phyloP scores from a whole-genome alignment of 768 basidiomycete genomes.

The Phylloporus sp. region DNA sequence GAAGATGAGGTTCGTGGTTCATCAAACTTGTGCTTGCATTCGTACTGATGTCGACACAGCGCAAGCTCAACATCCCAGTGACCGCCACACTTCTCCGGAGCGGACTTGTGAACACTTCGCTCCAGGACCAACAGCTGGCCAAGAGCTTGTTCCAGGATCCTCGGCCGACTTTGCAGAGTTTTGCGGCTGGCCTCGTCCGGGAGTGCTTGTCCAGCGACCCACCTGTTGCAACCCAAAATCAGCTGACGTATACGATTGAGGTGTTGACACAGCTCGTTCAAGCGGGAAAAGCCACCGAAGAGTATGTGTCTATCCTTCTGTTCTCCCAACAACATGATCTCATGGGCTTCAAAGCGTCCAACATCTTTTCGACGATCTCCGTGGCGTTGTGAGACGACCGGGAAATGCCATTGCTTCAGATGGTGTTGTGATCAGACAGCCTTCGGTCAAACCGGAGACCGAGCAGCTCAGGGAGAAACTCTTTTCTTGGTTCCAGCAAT shows the following conservation, averaged over 20 bases:
- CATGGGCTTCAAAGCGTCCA: conserved; percentile 40
- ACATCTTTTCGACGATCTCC: conserved; percentile 76
- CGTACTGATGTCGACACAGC: conserved; percentile 41
- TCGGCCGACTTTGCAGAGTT: conserved; percentile 71
- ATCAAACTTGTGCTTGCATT: background rate
- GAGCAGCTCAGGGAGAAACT: conserved; percentile 73
- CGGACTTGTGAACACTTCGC: conserved; percentile 66
- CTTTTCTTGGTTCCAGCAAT: conserved; percentile 84
- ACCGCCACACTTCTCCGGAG: conserved; percentile 85
- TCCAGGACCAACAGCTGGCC: conserved; percentile 88
- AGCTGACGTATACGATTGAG: conserved; percentile 78
- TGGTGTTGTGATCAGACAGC: conserved; percentile 35
- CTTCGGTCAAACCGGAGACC: conserved; percentile 61
- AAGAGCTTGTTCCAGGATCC: conserved; percentile 78
- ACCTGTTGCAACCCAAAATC: conserved; percentile 72
- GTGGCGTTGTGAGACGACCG: conserved; percentile 52
- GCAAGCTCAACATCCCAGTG: conserved; percentile 94
- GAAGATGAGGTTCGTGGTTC: conserved; percentile 78
- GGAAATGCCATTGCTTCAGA: conserved; percentile 38
- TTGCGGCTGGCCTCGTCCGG: conserved; percentile 76
- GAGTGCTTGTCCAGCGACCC: conserved; percentile 82
- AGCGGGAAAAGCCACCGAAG: conserved; percentile 75
- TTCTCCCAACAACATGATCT: background rate
- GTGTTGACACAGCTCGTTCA: conserved; percentile 70
- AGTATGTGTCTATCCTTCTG: conserved; percentile 47